A percentile compares a stretch with the other conserved stretches of the same genome.
These are phyloP conservation scores for Fusarium algeriense DNA, from an alignment of 2,329 filamentous ascomycete genomes.

Conservation along the genomic window DNA sequence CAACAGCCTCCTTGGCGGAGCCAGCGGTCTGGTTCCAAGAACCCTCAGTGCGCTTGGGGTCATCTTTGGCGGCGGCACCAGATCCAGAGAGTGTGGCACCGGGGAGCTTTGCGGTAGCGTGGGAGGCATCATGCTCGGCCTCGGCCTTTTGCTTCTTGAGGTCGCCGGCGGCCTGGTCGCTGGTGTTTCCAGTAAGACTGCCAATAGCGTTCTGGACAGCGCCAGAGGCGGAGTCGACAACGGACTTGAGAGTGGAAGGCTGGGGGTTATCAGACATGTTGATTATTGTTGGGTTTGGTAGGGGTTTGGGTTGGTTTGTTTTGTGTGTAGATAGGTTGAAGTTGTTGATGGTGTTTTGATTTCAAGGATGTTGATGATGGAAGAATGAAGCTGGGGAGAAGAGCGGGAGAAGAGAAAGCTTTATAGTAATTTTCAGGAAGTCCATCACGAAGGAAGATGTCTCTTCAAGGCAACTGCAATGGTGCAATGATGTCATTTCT, in stretches of 20 bases:
- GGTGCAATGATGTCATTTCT: slow-evolving; percentile 42
- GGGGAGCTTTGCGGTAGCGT: slow-evolving; percentile 80
- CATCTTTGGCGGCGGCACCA: slow-evolving; percentile 78
- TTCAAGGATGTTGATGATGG: slow-evolving; percentile 24
- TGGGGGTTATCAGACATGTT: slow-evolving; percentile 50
- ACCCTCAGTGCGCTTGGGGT: slow-evolving; percentile 77
- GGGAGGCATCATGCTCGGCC: slow-evolving; percentile 78
- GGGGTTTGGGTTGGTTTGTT: slow-evolving; percentile 4
- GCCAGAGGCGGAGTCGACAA: slow-evolving; percentile 79
- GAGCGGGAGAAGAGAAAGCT: slow-evolving; percentile 40
- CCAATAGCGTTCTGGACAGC: slow-evolving; percentile 79
- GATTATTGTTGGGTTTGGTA: slow-evolving; percentile 12
- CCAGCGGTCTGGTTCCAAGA: slow-evolving; percentile 92
- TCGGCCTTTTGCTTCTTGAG: slow-evolving; percentile 74
- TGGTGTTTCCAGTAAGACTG: slow-evolving; percentile 76
- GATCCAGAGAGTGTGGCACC: slow-evolving; percentile 76
- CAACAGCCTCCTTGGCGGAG: slow-evolving; percentile 83
- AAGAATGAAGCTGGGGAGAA: neutral
- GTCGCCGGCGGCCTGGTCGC: slow-evolving; percentile 68
- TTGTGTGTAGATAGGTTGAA: slow-evolving; percentile 3
- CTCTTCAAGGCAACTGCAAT: slow-evolving; percentile 13
- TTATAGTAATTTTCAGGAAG: slow-evolving; percentile 37
- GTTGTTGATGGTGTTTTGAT: slow-evolving; percentile 16
- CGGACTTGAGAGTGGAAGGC: slow-evolving; percentile 83
- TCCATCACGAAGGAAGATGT: slow-evolving; percentile 34